Percentiles rank a stretch among this genome's conserved stretches.
These are phyloP conservation scores for Cordyceps tenuipes DNA, from an alignment of 2,329 filamentous ascomycete species.

Conservation along the genomic window DNA sequence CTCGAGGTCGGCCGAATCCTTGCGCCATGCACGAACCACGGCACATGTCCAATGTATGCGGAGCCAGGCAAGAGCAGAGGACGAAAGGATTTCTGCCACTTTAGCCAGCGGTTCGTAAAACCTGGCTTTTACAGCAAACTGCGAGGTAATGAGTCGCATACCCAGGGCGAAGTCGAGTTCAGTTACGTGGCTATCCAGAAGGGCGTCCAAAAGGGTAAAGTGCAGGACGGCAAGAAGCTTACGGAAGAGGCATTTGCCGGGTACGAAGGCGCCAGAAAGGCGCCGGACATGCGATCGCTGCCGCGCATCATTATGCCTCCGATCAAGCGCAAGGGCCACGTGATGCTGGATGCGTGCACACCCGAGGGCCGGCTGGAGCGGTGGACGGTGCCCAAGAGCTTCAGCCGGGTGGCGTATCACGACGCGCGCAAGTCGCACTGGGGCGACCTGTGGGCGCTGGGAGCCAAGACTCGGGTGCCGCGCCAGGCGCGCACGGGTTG, in stretches of 20 bases:
- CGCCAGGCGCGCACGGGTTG: slow-evolving; percentile 54
- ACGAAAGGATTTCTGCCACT: slow-evolving; percentile 85
- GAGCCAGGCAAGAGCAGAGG: slow-evolving; percentile 60
- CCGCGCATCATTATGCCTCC: slow-evolving; percentile 73
- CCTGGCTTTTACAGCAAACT: slow-evolving; percentile 75
- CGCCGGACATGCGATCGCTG: slow-evolving; percentile 55
- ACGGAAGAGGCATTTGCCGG: slow-evolving; percentile 63
- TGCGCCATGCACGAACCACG: slow-evolving; percentile 82
- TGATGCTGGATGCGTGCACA: slow-evolving; percentile 86
- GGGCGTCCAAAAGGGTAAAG: slow-evolving; percentile 41
- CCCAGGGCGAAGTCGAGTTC: slow-evolving; percentile 86
- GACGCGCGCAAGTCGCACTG: slow-evolving; percentile 85
- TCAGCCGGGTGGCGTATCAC: slow-evolving; percentile 73
- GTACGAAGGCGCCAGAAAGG: slow-evolving; percentile 46
- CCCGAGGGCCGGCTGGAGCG: slow-evolving; percentile 78
- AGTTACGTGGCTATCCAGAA: slow-evolving; percentile 82
- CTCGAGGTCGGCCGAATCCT: slow-evolving; percentile 57
- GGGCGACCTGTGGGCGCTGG: slow-evolving; percentile 94
- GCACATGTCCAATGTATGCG: slow-evolving; percentile 79
- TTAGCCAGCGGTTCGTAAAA: slow-evolving; percentile 79
- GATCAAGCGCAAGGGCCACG: slow-evolving; percentile 80
- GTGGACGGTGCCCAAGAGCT: slow-evolving; percentile 83
- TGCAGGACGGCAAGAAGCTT: slow-evolving; percentile 43
- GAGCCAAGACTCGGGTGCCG: slow-evolving; percentile 72
- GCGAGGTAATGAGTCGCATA: slow-evolving; percentile 54